These are phyloP conservation scores for Pholiota molesta DNA, from an alignment of 768 basidiomycete genomes.

Conservation along the genomic window DNA sequence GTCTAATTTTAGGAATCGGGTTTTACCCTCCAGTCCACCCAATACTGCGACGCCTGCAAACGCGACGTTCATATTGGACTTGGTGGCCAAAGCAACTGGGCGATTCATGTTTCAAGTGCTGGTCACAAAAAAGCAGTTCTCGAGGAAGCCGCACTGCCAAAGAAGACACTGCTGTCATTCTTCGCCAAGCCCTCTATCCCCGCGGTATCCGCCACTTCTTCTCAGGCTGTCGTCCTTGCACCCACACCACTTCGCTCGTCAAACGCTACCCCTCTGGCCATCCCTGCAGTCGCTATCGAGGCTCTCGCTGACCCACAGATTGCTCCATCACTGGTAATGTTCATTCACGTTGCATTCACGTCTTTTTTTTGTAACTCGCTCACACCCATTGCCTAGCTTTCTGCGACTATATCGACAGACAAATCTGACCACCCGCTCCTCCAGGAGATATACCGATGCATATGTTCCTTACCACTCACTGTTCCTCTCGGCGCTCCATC, in stretches of 20 bases:
- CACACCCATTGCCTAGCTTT: no score
- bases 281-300: not conserved
- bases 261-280: not conserved
- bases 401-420: no score
- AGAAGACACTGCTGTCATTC: not conserved
- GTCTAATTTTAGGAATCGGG: not conserved
- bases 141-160: not conserved
- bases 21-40: not conserved
- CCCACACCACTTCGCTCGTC: no score
- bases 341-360: no score
- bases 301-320: not conserved
- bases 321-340: not conserved
- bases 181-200: not conserved
- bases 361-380: no score
- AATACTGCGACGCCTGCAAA: slow-evolving; percentile 4
- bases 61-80: not conserved
- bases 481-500: not conserved
- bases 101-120: not conserved
- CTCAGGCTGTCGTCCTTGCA: no score
- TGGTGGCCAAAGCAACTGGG: not conserved
- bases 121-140: not conserved
- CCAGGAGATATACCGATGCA: no score
- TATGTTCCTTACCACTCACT: no score
- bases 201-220: not conserved
- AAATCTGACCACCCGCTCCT: no score